phyloP scores from a whole-genome alignment of 1,139 yeast genomes.

The Yamadazyma triangularis region DNA sequence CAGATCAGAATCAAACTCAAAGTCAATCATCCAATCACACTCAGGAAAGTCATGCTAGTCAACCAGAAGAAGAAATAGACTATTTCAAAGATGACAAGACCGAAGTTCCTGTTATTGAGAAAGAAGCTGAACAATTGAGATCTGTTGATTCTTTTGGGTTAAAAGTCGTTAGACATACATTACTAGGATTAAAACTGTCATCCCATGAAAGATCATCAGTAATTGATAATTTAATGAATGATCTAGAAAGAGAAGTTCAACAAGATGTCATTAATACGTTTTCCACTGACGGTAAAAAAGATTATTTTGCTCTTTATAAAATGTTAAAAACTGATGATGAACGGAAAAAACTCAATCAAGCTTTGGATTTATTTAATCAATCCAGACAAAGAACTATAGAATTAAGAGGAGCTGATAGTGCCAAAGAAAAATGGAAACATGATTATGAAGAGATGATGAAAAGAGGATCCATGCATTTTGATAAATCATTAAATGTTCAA shows the following conservation, averaged over 20 bases:
- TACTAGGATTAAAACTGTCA: conserved; percentile 52
- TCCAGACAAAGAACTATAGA: conserved; percentile 76
- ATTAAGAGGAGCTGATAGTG: conserved; percentile 76
- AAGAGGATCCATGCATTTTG: conserved; percentile 55
- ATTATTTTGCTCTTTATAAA: conserved; percentile 64
- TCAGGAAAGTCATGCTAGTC: no score
- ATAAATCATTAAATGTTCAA: conserved; percentile 62
- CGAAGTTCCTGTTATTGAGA: conserved; percentile 34
- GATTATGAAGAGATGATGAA: conserved; percentile 69
- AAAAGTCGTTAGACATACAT: conserved; percentile 74
- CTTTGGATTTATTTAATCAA: conserved; percentile 64
- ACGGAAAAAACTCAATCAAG: conserved; percentile 52
- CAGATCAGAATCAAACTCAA: conserved; percentile 1
- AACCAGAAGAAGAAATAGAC: conserved; percentile 17
- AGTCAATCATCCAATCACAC: no score
- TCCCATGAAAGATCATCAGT: conserved; percentile 22
- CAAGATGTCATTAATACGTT: conserved; percentile 27
- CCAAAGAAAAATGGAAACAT: conserved; percentile 83
- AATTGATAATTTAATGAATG: conserved; percentile 30
- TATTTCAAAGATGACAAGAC: conserved; percentile 21
- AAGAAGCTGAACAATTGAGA: conserved; percentile 52
- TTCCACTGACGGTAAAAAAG: conserved; percentile 34
- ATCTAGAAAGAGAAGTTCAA: conserved; percentile 26
- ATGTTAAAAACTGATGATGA: conserved; percentile 49
- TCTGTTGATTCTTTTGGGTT: conserved; percentile 80